These are phyloP conservation scores for Podila verticillata DNA, from an alignment of 192 early-diverging fungal genomes.

Conservation along the genomic window DNA sequence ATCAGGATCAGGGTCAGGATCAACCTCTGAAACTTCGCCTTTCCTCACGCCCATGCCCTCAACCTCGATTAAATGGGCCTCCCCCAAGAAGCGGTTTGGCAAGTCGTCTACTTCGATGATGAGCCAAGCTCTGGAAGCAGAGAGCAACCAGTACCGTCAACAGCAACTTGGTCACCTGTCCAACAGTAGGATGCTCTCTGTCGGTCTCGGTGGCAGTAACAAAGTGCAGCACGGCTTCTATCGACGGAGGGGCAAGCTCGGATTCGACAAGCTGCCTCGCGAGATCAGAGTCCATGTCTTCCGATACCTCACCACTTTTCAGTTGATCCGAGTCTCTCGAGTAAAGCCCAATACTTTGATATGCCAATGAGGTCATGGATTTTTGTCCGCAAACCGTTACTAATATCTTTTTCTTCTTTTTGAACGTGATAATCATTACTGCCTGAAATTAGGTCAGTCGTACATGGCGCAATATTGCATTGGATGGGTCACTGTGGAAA, in stretches of 20 bases:
- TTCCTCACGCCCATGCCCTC: conserved; percentile 16
- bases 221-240: neutral
- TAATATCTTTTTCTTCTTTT: neutral
- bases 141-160: conserved; percentile 7
- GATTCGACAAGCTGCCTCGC: conserved; percentile 28
- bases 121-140: neutral
- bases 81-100: conserved; percentile 1
- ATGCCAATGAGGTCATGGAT: neutral
- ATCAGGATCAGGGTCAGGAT: too few species aligned
- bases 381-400: neutral
- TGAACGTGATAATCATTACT: neutral
- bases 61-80: conserved; percentile 29
- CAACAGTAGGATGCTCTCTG: neutral
- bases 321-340: conserved; percentile 32
- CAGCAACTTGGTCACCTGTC: neutral
- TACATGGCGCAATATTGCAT: conserved; percentile 30
- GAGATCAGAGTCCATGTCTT: conserved; percentile 41
- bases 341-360: conserved; percentile 5
- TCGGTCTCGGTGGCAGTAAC: neutral
- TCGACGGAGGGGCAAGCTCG: conserved; percentile 1
- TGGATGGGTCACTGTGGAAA: conserved; percentile 48
- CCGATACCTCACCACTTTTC: conserved; percentile 40
- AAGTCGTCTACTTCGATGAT: neutral
- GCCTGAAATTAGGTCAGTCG: conserved; percentile 21
- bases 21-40: neutral